Conservation (phyloP, 768 basidiomycete genomes). For the Agaricus subrufescens region DNA sequence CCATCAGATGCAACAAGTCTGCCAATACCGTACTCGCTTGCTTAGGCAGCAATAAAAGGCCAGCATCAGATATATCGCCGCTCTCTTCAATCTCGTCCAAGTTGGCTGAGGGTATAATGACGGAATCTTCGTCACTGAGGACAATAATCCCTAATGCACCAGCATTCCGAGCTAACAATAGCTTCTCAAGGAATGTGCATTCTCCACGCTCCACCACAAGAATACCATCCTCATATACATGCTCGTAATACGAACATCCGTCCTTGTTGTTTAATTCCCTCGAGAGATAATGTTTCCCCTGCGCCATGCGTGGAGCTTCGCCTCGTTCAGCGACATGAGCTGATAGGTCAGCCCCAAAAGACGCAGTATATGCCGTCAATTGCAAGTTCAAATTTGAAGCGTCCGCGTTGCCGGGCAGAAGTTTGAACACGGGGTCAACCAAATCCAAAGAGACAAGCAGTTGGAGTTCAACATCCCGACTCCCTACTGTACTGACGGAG, state of each 20-base stretch:
- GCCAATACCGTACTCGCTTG: slow-evolving; percentile 48
- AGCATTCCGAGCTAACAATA: slow-evolving; percentile 59
- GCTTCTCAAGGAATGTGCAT: slow-evolving; percentile 88
- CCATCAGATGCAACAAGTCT: slow-evolving; percentile 51
- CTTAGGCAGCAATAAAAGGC: slow-evolving; percentile 53
- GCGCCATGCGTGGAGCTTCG: slow-evolving; percentile 39
- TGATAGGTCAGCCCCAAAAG: slow-evolving; percentile 66
- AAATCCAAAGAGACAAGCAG: slow-evolving; percentile 55
- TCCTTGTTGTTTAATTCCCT: slow-evolving; percentile 46
- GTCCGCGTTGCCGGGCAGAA: slow-evolving; percentile 33
- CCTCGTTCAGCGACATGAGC: slow-evolving; percentile 16
- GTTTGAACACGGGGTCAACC: slow-evolving; percentile 41
- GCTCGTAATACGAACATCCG: slow-evolving; percentile 57
- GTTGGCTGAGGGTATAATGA: slow-evolving; percentile 65
- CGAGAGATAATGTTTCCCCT: slow-evolving; percentile 50
- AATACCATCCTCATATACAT: slow-evolving; percentile 43
- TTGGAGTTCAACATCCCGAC: slow-evolving; percentile 40
- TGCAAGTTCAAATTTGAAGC: slow-evolving; percentile 38
- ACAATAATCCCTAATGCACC: slow-evolving; percentile 80
- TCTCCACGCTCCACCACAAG: slow-evolving; percentile 70
- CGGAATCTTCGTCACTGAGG: slow-evolving; percentile 53
- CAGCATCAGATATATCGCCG: slow-evolving; percentile 55
- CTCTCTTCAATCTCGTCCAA: slow-evolving; percentile 49
- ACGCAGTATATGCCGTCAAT: slow-evolving; percentile 57
- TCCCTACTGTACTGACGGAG: slow-evolving; percentile 20